Evolutionary conservation across 257 asterid species (phyloP), one percentile per base, ranked within the genome.

Genomic region (Scutellaria minor): DNA sequence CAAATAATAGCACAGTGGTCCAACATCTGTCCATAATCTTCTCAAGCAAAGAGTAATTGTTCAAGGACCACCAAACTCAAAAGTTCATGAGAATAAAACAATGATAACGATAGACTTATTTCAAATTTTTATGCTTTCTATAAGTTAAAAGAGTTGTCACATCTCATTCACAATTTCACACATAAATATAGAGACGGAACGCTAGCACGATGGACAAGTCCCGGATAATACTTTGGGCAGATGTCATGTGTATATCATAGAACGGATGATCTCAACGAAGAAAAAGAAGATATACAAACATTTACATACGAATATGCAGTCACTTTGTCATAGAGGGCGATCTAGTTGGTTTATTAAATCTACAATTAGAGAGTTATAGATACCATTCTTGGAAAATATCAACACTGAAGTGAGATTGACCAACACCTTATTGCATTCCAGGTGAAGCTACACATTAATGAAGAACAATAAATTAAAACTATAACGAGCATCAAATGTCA

Each of bases 321-420:
- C 45, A 47, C 11, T 52, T 50, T 18, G 61, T 40, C 40, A 47
- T 6, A 54, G 13, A 50, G 15, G 14, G 59, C 59, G 18, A 27
- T 14, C 56, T 37, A 39, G 45, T 20, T 27, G 15, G 41, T 64
- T 65, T 22, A 15, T 70, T 41, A 7, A 56, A 48, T 47, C 76
- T 68, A 74, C 63, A 41, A 31, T 56, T 54, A 70, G 52, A 37
- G 63, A 8, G 15, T 3, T 20, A 45, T 22, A 62, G 18, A 46
- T 55, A 27, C 59, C 60, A 66, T 22, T 37, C 58, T 59, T 54
- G 48, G 68, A 59, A 74, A 18, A 45, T 45, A 47, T 53, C 48
- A 68, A 68, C 55, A 55, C 70, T 64, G 37, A 9, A 74, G 44
- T 18, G 61, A 44, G 13, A 61, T 42, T 67, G 42, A 51, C 59